Base-by-base conservation (phyloP, 1,284 basidiomycete species). In the Puccinia polysora region DNA sequence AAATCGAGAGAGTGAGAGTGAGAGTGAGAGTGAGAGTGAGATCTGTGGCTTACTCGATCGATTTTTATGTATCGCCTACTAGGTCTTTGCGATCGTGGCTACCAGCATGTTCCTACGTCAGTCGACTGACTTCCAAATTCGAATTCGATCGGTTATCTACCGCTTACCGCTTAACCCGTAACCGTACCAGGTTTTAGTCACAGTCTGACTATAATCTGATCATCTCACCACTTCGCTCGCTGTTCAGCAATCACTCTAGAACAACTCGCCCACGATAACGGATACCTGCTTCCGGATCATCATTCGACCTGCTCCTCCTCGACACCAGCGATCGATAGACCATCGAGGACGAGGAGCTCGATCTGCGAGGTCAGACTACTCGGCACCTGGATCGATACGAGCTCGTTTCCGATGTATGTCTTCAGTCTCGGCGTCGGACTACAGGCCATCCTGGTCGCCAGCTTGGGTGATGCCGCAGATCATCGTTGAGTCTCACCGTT, bases 361-460 rank as follows among this genome's bases (percentile, higher is more conserved):
- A 8, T 52, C 23, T 71, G 68, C 40, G 34, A 71, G n/a, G 59
- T 71, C 2, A 52, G 55, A 14, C 38, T 63, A 18, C 40, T 71
- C 4, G 68, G 68, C 1, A 49, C 8, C 15, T 71, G 68, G 68
- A 14, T 71, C 18, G 59, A 71, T 40, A 71, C 68, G 6, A 59
- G 58, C 30, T 71, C 68, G 23, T 71, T 71, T 62, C 68, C 68
- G 4, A 36, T 95, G 65, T 94, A 93, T 78, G 85, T 89, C 34
- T 89, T 90, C 79, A 93, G 91, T 0, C 82, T 86, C 7, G 90
- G 89, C 0, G 92, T 96, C 0, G 87, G 87, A 0, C 79, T 92
- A 0, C 93, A 96, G 78, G 92, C 91, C 0, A 78, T 95, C 18
- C 89, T 88, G 0, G 91, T 96, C 58, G 91, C 95, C 74, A 91